A percentile compares a stretch with the other conserved stretches of the same genome.
phyloP scores from a whole-genome alignment of 2,329 filamentous ascomycete species.

The Stachybotrys chartarum region DNA sequence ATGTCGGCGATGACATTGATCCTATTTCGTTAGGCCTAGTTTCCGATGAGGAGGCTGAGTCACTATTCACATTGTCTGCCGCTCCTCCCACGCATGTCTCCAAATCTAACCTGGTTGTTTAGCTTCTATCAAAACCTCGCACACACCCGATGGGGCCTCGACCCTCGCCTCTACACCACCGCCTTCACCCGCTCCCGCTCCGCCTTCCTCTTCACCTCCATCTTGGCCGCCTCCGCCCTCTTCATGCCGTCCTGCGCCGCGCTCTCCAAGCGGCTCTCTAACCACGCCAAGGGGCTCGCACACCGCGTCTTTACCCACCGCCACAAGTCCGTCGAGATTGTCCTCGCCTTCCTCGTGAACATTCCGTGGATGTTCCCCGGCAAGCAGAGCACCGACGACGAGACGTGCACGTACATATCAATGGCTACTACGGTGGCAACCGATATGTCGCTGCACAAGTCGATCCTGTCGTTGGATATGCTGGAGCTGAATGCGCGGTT shows the following conservation, averaged over 20 bases:
- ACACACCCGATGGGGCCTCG: slow-evolving; percentile 68
- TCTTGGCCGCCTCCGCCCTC: slow-evolving; percentile 60
- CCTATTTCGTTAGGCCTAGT: slow-evolving; percentile 65
- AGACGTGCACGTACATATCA: slow-evolving; percentile 64
- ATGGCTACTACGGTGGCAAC: slow-evolving; percentile 63
- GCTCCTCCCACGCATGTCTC: background rate
- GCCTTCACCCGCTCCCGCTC: slow-evolving; percentile 61
- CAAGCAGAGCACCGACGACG: slow-evolving; percentile 62
- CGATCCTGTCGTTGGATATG: slow-evolving; percentile 48
- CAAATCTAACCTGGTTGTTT: slow-evolving; percentile 1
- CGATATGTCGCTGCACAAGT: slow-evolving; percentile 64
- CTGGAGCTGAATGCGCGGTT: slow-evolving; percentile 35
- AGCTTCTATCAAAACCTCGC: slow-evolving; percentile 65
- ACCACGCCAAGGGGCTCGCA: slow-evolving; percentile 56
- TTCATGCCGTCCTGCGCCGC: slow-evolving; percentile 59
- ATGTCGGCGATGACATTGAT: slow-evolving; percentile 57
- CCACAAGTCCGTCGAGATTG: slow-evolving; percentile 64
- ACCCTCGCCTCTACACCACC: slow-evolving; percentile 58
- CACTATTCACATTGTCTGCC: slow-evolving; percentile 56
- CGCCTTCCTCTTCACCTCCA: slow-evolving; percentile 64
- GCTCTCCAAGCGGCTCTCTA: slow-evolving; percentile 57
- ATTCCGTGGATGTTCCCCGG: slow-evolving; percentile 69
- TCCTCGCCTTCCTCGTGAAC: slow-evolving; percentile 68
- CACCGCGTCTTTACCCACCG: slow-evolving; percentile 54
- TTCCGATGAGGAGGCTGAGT: slow-evolving; percentile 55